phyloP scores from a whole-genome alignment of 225 moss, liverwort and hornwort species.

The Marchantia polymorpha region DNA sequence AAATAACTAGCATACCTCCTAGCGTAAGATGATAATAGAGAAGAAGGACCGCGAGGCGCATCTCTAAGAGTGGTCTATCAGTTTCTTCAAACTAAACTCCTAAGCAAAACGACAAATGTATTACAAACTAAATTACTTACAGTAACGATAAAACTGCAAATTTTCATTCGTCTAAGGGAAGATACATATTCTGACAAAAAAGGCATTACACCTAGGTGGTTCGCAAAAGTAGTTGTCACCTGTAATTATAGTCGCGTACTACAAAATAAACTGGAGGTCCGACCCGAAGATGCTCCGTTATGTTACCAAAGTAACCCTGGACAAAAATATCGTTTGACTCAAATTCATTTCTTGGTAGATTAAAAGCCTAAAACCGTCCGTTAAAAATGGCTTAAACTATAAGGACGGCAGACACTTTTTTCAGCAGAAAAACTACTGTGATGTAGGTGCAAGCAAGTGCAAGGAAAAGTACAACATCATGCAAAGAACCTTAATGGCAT shows the following conservation, averaged over 20 bases:
- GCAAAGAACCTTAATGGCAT: neutral
- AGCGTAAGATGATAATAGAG: neutral
- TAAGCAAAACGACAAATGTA: no score
- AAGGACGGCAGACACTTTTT: no score
- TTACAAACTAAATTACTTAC: no score
- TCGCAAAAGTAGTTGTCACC: slow-evolving; percentile 32
- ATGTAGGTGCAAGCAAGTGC: neutral
- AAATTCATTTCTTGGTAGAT: neutral
- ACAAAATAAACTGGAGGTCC: slow-evolving; percentile 97
- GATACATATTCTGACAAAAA: neutral
- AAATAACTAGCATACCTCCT: neutral
- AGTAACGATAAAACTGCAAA: no score
- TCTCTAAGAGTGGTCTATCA: neutral
- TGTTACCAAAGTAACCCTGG: slow-evolving; percentile 93
- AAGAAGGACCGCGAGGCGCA: neutral
- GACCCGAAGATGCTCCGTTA: slow-evolving; percentile 89
- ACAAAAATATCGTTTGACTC: neutral
- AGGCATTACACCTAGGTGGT: no score
- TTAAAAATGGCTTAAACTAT: no score
- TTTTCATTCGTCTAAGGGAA: no score
- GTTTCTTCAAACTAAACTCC: neutral
- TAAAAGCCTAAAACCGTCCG: neutral
- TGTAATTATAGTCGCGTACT: slow-evolving; percentile 87
- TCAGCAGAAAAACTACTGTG: no score
- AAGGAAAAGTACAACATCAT: neutral